phyloP scores from a whole-genome alignment of 106 monocot species.

The Phalaenopsis equestris region DNA sequence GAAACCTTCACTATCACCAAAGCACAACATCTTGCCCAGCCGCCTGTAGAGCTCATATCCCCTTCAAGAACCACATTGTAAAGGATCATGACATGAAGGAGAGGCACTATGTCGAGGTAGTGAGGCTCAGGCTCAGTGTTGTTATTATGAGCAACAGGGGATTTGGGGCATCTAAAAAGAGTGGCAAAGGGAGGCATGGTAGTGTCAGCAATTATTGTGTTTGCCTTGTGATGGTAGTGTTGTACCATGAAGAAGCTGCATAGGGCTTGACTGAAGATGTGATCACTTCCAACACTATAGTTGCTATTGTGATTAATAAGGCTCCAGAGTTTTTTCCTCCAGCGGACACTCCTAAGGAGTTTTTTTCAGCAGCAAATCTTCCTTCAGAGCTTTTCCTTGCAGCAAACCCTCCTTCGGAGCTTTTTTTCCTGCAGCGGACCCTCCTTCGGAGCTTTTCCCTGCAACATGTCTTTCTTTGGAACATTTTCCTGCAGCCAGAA shows the following conservation, averaged over 20 bases:
- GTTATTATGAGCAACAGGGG: too few relatives aligned
- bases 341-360: too few relatives aligned
- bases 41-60: conserved; percentile 15
- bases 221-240: conserved; percentile 19
- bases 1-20: conserved; percentile 23
- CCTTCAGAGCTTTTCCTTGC: too few relatives aligned
- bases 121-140: too few relatives aligned
- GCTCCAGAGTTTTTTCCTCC: conserved; percentile 1
- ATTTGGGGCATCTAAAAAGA: neutral
- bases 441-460: too few relatives aligned
- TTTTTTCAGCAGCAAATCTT: too few relatives aligned
- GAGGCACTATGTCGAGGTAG: too few relatives aligned
- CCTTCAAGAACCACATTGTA: conserved; percentile 21
- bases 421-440: too few relatives aligned
- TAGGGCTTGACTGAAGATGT: conserved; percentile 7
- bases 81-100: too few relatives aligned
- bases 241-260: conserved; percentile 11
- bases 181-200: conserved; percentile 15
- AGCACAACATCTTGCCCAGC: conserved; percentile 23
- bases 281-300: neutral
- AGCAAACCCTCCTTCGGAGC: too few relatives aligned
- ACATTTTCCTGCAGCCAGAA: too few relatives aligned
- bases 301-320: neutral
- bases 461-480: too few relatives aligned
- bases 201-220: conserved; percentile 23